phyloP scores from a whole-genome alignment of 306 rosid genomes.

The Castanospermum australe region DNA sequence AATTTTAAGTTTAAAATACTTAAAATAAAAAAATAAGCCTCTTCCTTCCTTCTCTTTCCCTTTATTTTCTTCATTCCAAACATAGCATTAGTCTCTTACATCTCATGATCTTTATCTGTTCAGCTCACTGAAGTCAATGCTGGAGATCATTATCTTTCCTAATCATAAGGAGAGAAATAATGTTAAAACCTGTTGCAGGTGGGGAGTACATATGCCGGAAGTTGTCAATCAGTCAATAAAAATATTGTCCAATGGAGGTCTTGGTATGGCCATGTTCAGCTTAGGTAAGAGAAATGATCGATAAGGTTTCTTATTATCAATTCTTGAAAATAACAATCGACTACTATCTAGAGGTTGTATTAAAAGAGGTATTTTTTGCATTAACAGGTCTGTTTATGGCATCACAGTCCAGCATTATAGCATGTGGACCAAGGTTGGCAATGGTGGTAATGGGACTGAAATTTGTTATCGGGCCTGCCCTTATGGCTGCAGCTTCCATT shows the following conservation, averaged over 20 bases:
- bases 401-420: constrained; percentile 61
- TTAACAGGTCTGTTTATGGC: constrained; percentile 79
- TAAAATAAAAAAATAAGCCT: too few species aligned
- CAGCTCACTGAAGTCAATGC: background rate
- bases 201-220: constrained; percentile 72
- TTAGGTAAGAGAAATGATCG: constrained; percentile 50
- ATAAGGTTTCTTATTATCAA: background rate
- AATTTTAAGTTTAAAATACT: too few species aligned
- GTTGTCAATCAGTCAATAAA: constrained; percentile 55
- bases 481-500: constrained; percentile 73
- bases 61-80: too few species aligned
- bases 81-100: too few species aligned
- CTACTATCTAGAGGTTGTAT: background rate
- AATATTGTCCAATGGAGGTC: constrained; percentile 71
- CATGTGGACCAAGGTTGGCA: constrained; percentile 74
- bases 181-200: constrained; percentile 47
- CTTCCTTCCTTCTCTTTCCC: too few species aligned
- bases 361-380: constrained; percentile 17
- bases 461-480: constrained; percentile 74
- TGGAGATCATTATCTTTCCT: constrained; percentile 2
- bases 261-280: constrained; percentile 99
- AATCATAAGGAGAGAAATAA: background rate
- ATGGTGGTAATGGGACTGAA: constrained; percentile 36
- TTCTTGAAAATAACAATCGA: background rate
- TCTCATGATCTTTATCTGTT: too few species aligned